These are phyloP conservation scores for Haplosporangium sp. DNA, from an alignment of 371 early-diverging fungal genomes.

Conservation along the genomic window DNA sequence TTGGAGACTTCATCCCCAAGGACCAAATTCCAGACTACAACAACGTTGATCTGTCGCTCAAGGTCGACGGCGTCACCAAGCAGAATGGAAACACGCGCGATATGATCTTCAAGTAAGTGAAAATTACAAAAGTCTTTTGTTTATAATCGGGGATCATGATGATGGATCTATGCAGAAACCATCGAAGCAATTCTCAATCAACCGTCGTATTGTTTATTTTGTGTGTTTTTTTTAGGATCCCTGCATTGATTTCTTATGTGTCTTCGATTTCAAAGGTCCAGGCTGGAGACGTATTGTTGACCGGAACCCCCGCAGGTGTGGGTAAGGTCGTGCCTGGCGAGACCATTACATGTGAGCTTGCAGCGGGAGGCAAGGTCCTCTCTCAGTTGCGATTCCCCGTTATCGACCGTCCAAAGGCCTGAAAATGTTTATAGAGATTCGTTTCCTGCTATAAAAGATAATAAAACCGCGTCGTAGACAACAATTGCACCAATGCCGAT, in stretches of 20 bases:
- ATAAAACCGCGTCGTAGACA: too few species aligned
- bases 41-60: conserved; percentile 82
- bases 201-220: neutral
- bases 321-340: conserved; percentile 86
- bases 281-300: conserved; percentile 81
- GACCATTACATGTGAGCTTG: conserved; percentile 61
- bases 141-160: neutral
- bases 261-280: conserved; percentile 88
- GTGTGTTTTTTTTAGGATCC: conserved; percentile 64
- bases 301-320: conserved; percentile 76
- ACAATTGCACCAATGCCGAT: too few species aligned
- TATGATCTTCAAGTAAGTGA: conserved; percentile 86
- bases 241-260: conserved; percentile 80
- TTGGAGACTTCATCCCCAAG: conserved; percentile 88
- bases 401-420: conserved; percentile 16
- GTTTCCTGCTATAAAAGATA: too few species aligned
- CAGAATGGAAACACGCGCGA: conserved; percentile 90
- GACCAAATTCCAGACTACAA: conserved; percentile 74
- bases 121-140: neutral
- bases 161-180: neutral
- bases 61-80: conserved; percentile 77
- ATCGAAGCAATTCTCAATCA: too few species aligned
- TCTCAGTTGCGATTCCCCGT: conserved; percentile 36
- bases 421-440: too few species aligned
- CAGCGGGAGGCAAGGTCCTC: conserved; percentile 24